Base-by-base conservation (phyloP, 768 basidiomycete genomes). In the Phlegmacium glaucopus region DNA sequence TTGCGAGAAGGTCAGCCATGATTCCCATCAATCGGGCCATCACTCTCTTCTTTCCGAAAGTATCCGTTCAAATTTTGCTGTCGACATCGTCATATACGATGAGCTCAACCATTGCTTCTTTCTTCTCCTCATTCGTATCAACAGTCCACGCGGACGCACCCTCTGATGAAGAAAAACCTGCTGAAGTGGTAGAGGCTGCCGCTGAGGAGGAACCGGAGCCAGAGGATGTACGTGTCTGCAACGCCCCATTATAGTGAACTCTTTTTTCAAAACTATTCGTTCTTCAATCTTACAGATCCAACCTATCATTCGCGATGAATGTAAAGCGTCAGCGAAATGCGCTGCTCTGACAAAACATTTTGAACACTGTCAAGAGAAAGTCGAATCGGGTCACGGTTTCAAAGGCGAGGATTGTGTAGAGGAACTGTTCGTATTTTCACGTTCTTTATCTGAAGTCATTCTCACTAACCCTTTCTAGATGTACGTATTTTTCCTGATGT, bases 401-500 rank as follows among this genome's bases (percentile, higher is more conserved):
- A 85, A 90, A 64, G 83, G 83, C 53, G 94, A 95, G 74, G 92
- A 94, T 63, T 95, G 92, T 61, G 87, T 94, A 30, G 90, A 93
- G 70, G 91, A 92, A 76, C 65, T 92, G 87, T 89, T 57, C 65
- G 85, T 79, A n/a, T n/a, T 17, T 51, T 36, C 40, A 29, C 28
- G 43, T 61, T 57, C 39, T 60, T 17, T 11, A 9, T 13, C 4
- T 13, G 9, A 15, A 2, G 22, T 42, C n/a, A 35, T 30, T 40
- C 18, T 40, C 16, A 43, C 8, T 26, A 9, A 37, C 47, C 29
- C 41, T 16, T 50, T 16, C 10, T 18, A 61, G 62, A 49, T 62
- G 59, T 54, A 39, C 50, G 56, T 64, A 53, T 41, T 40, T 51
- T 42, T 38, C 44, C n/a, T n/a, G 38, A 37, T 37, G 10, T 38